A percentile compares a stretch with the other conserved stretches of the same genome.
phyloP scores from a whole-genome alignment of 768 basidiomycete genomes.

The Phlebiopsis flavidoalba region DNA sequence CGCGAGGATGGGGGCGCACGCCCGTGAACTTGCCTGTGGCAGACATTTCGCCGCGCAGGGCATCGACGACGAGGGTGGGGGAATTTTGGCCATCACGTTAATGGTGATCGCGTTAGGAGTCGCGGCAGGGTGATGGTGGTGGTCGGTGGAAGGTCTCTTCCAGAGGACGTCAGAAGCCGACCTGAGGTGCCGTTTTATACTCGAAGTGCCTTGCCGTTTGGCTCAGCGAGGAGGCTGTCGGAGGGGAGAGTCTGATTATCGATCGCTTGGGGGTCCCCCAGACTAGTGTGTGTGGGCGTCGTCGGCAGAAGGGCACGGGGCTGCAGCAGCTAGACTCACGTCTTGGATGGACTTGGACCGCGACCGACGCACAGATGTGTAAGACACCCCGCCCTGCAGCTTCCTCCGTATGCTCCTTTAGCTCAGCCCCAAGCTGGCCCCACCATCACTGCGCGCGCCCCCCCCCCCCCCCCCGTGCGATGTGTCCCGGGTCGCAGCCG shows the following conservation, averaged over 20 bases:
- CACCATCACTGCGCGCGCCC: constrained; percentile 8
- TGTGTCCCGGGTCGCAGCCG: background rate
- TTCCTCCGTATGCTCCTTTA: constrained; percentile 8
- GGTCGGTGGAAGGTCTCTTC: background rate
- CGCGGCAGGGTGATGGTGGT: background rate
- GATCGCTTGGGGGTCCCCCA: background rate
- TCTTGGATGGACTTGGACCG: background rate
- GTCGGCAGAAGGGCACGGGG: background rate
- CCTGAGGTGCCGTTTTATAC: constrained; percentile 2
- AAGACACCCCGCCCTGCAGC: constrained; percentile 1
- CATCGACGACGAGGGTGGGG: background rate
- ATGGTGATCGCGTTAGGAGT: background rate
- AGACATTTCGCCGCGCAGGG: background rate
- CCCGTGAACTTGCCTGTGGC: background rate
- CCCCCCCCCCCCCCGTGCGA: no score
- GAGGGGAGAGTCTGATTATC: background rate
- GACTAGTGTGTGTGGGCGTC: constrained; percentile 4
- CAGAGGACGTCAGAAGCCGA: constrained; percentile 6
- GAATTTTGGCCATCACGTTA: background rate
- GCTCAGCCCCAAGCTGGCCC: constrained; percentile 3
- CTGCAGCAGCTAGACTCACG: background rate
- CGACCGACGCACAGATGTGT: background rate
- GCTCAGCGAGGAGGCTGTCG: background rate
- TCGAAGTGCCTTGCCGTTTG: background rate
- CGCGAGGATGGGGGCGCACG: background rate